Conservation (phyloP, 345 rosid species). For the Gynandropsis gynandra region DNA sequence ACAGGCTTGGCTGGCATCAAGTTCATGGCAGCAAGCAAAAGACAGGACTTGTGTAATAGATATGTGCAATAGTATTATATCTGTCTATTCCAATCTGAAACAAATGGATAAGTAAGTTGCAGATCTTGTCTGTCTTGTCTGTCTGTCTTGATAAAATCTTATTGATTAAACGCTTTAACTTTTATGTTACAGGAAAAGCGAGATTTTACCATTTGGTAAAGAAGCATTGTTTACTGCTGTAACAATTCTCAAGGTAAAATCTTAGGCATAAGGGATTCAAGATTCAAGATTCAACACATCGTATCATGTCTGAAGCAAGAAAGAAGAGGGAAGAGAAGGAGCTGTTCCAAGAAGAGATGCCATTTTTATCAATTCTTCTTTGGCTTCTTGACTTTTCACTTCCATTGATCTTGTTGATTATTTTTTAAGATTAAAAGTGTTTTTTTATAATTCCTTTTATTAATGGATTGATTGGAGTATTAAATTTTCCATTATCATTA, state of each 20-base stretch:
- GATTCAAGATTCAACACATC: constrained; percentile 14
- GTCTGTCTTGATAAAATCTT: not conserved
- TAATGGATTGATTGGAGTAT: too few relatives aligned
- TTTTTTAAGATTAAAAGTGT: too few relatives aligned
- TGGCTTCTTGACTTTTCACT: too few relatives aligned
- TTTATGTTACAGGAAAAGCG: constrained; percentile 49
- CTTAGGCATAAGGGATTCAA: constrained; percentile 19
- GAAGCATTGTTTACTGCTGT: constrained; percentile 76
- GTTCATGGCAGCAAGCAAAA: constrained; percentile 20
- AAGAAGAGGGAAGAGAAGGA: too few relatives aligned
- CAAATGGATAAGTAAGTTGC: constrained; percentile 44
- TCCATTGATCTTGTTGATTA: too few relatives aligned
- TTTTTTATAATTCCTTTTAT: too few relatives aligned
- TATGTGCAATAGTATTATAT: constrained; percentile 48
- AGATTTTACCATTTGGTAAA: constrained; percentile 57
- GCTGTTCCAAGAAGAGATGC: too few relatives aligned
- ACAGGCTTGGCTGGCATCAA: constrained; percentile 54
- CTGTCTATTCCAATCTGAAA: constrained; percentile 47
- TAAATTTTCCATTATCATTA: too few relatives aligned
- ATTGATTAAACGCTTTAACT: not conserved
- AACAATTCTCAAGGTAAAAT: constrained; percentile 30
- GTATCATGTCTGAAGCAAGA: too few relatives aligned
- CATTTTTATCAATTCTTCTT: too few relatives aligned
- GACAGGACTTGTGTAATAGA: constrained; percentile 36
- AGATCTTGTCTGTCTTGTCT: not conserved